These are phyloP conservation scores for Nicotiana tabacum DNA, from an alignment of 257 asterid genomes.

Conservation along the genomic window DNA sequence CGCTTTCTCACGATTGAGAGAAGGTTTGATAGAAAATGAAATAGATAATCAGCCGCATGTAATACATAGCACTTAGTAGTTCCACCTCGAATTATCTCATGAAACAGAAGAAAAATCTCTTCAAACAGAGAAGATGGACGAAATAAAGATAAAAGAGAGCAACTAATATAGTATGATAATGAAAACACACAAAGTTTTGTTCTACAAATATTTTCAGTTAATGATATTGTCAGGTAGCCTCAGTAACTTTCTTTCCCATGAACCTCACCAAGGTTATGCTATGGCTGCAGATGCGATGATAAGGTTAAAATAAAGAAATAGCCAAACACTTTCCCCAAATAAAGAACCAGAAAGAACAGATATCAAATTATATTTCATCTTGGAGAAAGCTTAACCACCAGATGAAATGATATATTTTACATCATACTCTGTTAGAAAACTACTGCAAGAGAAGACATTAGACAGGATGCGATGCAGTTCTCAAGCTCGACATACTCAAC, in stretches of 20 bases:
- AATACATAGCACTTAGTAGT: too few species aligned
- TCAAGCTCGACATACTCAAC: neutral
- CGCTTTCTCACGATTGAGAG: neutral
- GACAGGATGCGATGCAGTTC: neutral
- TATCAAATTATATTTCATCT: neutral
- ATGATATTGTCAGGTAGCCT: neutral
- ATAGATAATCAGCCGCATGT: neutral
- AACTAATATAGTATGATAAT: neutral
- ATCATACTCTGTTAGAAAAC: neutral
- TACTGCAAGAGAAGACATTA: neutral
- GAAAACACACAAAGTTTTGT: neutral
- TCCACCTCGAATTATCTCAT: too few species aligned
- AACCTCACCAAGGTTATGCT: neutral
- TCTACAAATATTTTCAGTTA: neutral
- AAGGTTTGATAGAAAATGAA: conserved; percentile 1
- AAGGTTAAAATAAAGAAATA: neutral
- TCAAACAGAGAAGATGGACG: neutral
- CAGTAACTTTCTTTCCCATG: neutral
- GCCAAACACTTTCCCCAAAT: neutral
- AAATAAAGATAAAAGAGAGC: neutral
- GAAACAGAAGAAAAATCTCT: neutral
- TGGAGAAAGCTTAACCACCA: neutral
- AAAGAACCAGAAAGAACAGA: neutral
- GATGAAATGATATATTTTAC: neutral
- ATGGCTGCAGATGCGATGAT: neutral